Conservation (phyloP, 2,329 filamentous ascomycete genomes). For the Ascochyta viciae-villosae region DNA sequence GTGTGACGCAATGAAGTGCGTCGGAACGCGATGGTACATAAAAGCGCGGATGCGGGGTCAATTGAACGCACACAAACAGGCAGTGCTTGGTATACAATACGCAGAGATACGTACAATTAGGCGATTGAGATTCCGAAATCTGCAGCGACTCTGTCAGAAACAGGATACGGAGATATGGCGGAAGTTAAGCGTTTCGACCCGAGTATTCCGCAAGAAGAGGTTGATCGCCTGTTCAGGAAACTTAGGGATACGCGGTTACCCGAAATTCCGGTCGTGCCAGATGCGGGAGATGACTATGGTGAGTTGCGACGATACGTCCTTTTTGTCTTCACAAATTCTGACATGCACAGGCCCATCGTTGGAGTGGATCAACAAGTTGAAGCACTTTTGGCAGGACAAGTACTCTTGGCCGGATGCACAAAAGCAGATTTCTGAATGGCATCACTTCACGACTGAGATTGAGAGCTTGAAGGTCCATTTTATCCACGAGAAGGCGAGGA, state of each 20-base stretch:
- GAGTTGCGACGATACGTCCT: neutral
- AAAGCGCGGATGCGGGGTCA: conserved; percentile 3
- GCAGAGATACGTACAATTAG: neutral
- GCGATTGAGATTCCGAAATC: too few relatives aligned
- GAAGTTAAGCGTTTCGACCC: conserved; percentile 45
- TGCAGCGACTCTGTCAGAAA: neutral
- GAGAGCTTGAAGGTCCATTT: conserved; percentile 50
- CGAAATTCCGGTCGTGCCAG: conserved; percentile 44
- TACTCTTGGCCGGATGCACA: conserved; percentile 47
- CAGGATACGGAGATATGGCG: conserved; percentile 10
- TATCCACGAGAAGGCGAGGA: conserved; percentile 44
- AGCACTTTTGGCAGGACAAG: conserved; percentile 43
- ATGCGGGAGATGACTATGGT: conserved; percentile 47
- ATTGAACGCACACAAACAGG: neutral
- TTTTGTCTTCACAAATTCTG: neutral
- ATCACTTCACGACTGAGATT: conserved; percentile 47
- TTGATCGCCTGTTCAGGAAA: conserved; percentile 47
- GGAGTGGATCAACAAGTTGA: conserved; percentile 46
- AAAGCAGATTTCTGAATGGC: conserved; percentile 40
- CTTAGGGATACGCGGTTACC: conserved; percentile 45
- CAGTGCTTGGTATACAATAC: neutral
- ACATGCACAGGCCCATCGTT: conserved; percentile 26
- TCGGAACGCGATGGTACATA: conserved; percentile 2
- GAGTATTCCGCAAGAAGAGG: conserved; percentile 44
- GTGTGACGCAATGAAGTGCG: conserved; percentile 4